Evolutionary conservation across 2,329 filamentous ascomycete species (phyloP).

Genomic region (Chaetomiaceae sp.): DNA sequence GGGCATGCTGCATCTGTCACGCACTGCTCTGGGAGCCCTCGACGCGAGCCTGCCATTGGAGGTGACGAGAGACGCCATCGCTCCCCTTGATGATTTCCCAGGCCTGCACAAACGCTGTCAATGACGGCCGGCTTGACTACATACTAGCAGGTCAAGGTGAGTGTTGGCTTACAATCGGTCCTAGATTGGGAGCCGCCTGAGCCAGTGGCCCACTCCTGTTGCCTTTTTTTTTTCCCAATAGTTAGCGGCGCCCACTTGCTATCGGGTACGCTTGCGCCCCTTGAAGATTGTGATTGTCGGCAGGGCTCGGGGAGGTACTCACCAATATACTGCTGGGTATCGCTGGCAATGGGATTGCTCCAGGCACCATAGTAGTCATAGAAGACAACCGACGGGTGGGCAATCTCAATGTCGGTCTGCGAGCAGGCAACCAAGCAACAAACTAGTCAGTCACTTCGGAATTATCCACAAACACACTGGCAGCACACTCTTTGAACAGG

Average conservation of each 20-base stretch:
- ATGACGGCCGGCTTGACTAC: no score
- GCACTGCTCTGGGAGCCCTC: slow-evolving; percentile 25
- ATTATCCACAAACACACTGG: not conserved
- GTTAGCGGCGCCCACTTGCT: no score
- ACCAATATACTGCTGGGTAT: slow-evolving; percentile 39
- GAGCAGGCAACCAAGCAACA: not conserved
- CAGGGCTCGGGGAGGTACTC: slow-evolving; percentile 21
- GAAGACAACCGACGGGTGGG: slow-evolving; percentile 43
- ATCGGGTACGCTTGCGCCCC: no score
- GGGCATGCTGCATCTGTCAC: not conserved
- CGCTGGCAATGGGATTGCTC: slow-evolving; percentile 38
- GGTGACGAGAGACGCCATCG: slow-evolving; percentile 55
- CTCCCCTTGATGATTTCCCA: slow-evolving; percentile 51
- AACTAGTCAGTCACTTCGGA: no score
- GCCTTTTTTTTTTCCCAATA: no score
- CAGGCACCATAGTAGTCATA: slow-evolving; percentile 63
- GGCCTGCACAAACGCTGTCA: slow-evolving; percentile 22
- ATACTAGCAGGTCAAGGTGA: no score
- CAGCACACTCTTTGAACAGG: no score
- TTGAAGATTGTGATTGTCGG: no score
- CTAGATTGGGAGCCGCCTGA: slow-evolving; percentile 22
- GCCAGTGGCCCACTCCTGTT: slow-evolving; percentile 19
- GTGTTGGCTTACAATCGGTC: slow-evolving; percentile 19
- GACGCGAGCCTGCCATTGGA: slow-evolving; percentile 51
- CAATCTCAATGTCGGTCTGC: slow-evolving; percentile 40